Base-by-base conservation (phyloP, 805 yeast genomes). In the Pichia manshurica region DNA sequence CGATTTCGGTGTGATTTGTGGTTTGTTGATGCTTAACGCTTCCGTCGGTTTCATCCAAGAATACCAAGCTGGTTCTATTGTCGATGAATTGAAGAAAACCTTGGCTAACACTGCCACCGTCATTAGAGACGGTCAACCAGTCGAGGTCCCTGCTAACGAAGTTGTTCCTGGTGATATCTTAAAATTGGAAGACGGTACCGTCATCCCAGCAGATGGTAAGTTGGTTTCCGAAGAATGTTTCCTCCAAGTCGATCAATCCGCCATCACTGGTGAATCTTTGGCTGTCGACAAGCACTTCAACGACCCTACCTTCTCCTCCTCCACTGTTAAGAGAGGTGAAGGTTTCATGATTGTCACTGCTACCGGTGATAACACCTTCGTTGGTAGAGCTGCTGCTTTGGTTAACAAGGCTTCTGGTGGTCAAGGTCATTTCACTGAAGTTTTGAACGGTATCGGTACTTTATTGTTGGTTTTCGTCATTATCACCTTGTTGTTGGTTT, bases 11-110 rank as follows among this genome's bases (percentile, higher is more conserved):
- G 97, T 89, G 69, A 89, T 89, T 68, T 81, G 87, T 71, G 96
- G 84, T 73, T 74, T 89, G 61, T 77, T 89, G 62, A 60, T 82
- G 70, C 80, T 89, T 68, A 89, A 89, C 73, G 96, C 96, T 56
- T 73, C 74, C 63, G 96, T 89, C 69, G 97, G 97, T 80, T 89
- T 89, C 82, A 77, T 87, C 60, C 97, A 89, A 77, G 97, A 89
- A 74, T 90, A 74, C 84, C 96, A 89, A 75, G 97, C 97, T 57
- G 96, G 96, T 77, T 88, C 96, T 54, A 89, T 89, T 78, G 96
- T 89, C 60, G 96, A 88, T 50, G 96, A 89, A 71, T 81, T 89
- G 75, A 90, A 89, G 78, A 90, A 89, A 75, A 87, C 96, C 63
- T 76, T 89, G 64, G 96, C 96, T 56, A 85, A 87, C 78, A 69